Conservation (phyloP, 2,329 filamentous ascomycete species). For the Trichocomaceae sp. region DNA sequence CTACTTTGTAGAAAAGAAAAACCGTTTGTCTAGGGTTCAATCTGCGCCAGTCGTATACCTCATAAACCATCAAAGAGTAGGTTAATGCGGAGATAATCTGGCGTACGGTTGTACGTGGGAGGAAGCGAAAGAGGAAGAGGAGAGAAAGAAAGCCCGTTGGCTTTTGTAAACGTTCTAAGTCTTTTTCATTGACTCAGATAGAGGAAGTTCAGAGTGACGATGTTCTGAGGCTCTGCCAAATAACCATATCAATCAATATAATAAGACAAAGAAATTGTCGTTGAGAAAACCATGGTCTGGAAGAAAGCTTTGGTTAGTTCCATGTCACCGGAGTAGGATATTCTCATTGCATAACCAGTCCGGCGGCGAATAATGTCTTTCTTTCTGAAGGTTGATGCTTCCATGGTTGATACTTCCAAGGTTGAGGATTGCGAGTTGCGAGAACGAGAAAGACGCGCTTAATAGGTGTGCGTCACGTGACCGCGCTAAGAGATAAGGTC, state of each 20-base stretch:
- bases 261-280: constrained; percentile 15
- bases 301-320: not conserved
- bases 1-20: constrained; percentile 3
- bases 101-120: constrained; percentile 41
- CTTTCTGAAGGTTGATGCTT: no score
- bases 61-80: constrained; percentile 60
- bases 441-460: no score
- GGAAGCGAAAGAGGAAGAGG: not conserved
- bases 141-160: not conserved
- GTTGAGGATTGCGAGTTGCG: no score
- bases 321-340: not conserved
- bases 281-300: constrained; percentile 26
- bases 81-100: constrained; percentile 83
- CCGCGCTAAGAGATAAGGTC: constrained; percentile 21
- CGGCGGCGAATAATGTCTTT: no score
- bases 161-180: not conserved
- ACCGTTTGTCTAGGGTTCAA: constrained; percentile 39
- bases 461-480: constrained; percentile 26
- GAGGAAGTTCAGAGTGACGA: constrained; percentile 9
- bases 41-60: constrained; percentile 96
- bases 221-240: no score
- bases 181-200: constrained; percentile 14
- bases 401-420: no score
- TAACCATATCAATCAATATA: no score
- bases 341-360: not conserved